A percentile compares a stretch with the other conserved stretches of the same genome.
Conservation (phyloP, 306 rosid genomes). For the Sindora glabra region DNA sequence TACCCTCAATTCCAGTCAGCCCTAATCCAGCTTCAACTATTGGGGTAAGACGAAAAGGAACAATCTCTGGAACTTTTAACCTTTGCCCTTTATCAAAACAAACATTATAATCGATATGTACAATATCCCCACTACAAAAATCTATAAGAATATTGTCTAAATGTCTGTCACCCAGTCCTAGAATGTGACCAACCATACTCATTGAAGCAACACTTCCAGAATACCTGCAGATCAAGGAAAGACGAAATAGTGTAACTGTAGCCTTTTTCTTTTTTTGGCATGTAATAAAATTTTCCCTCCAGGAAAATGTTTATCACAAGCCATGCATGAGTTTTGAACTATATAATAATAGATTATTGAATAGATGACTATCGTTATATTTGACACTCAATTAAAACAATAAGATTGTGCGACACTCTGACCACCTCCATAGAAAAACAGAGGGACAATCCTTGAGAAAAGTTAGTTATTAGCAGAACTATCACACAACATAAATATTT, state of each 20-base stretch:
- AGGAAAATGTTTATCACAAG: not conserved
- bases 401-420: slow-evolving; percentile 11
- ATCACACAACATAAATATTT: too few relatives aligned
- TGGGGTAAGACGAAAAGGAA: slow-evolving; percentile 95
- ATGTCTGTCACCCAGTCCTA: slow-evolving; percentile 95
- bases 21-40: slow-evolving; percentile 92
- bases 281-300: slow-evolving; percentile 7
- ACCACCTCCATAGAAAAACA: not conserved
- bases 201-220: slow-evolving; percentile 92
- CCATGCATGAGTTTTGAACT: slow-evolving; percentile 3
- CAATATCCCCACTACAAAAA: slow-evolving; percentile 81
- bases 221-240: slow-evolving; percentile 50
- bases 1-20: slow-evolving; percentile 86
- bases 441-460: not conserved
- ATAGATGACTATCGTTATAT: not conserved
- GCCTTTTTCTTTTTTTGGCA: not conserved
- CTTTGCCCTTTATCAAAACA: slow-evolving; percentile 91
- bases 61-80: slow-evolving; percentile 91
- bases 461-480: not conserved
- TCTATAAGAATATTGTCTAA: slow-evolving; percentile 88
- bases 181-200: slow-evolving; percentile 96
- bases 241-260: not conserved
- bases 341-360: slow-evolving; percentile 17
- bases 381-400: slow-evolving; percentile 11
- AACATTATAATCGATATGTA: slow-evolving; percentile 91